Evolutionary conservation across 1,139 yeast genomes (phyloP).

Genomic region (Saccharomyces hybrid): DNA sequence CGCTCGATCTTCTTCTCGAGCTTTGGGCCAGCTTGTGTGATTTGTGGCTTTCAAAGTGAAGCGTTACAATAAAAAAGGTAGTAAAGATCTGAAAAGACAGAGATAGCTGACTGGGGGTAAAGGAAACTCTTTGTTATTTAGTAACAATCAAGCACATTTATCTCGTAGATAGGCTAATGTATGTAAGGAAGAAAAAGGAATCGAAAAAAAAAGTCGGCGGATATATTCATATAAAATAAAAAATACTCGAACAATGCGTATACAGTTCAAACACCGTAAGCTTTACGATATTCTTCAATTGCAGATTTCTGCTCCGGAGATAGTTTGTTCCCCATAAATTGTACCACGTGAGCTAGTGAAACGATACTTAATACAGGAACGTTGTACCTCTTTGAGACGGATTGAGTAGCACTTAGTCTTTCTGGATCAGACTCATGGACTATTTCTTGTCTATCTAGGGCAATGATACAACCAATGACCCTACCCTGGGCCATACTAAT

Average conservation of each 20-base stretch:
- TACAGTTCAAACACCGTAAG: slow-evolving; percentile 28
- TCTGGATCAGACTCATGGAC: slow-evolving; percentile 43
- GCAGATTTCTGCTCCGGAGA: slow-evolving; percentile 46
- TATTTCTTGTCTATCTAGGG: slow-evolving; percentile 92
- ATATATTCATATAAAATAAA: background rate
- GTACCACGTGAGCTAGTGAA: slow-evolving; percentile 62
- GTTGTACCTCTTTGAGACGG: slow-evolving; percentile 58
- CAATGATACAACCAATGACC: slow-evolving; percentile 78
- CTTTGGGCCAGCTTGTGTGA: too few species aligned
- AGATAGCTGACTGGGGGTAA: background rate
- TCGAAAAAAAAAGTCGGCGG: background rate
- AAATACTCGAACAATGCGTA: background rate
- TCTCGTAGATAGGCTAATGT: background rate
- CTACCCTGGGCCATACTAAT: slow-evolving; percentile 62
- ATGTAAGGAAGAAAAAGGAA: background rate
- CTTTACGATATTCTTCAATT: slow-evolving; percentile 52
- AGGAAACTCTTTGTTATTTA: background rate
- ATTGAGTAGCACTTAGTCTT: slow-evolving; percentile 66
- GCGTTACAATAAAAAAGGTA: too few species aligned
- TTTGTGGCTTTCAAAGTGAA: too few species aligned
- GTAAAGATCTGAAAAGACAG: background rate
- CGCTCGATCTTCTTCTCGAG: too few species aligned
- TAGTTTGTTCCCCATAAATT: slow-evolving; percentile 49
- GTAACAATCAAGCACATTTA: background rate
- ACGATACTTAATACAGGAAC: slow-evolving; percentile 84